Conservation (phyloP, 495 filamentous ascomycete genomes). For the Lophiotrema nucula region DNA sequence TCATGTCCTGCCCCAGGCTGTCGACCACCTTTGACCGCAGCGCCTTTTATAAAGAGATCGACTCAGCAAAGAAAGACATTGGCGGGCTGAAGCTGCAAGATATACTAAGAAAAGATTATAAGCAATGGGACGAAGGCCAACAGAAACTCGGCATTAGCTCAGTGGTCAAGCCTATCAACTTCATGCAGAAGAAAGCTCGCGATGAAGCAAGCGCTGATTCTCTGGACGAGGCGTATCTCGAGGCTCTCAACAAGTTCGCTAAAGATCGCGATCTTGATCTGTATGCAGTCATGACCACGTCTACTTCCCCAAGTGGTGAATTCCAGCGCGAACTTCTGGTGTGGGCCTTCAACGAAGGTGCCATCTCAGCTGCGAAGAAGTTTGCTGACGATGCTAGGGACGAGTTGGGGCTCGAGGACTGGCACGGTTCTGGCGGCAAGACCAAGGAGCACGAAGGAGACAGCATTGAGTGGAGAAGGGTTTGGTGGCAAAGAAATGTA, state of each 20-base stretch:
- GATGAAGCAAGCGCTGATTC: conserved; percentile 39
- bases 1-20: conserved; percentile 42
- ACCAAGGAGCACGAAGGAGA: conserved; percentile 6
- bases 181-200: conserved; percentile 58
- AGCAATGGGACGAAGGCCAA: conserved; percentile 70
- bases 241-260: conserved; percentile 55
- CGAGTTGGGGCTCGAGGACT: conserved; percentile 57
- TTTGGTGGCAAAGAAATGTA: conserved; percentile 59
- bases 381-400: conserved; percentile 53
- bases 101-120: conserved; percentile 86
- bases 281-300: conserved; percentile 73
- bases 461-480: conserved; percentile 24
- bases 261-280: conserved; percentile 60
- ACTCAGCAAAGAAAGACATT: conserved; percentile 69
- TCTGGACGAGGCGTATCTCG: conserved; percentile 46
- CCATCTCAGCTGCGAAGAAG: conserved; percentile 47
- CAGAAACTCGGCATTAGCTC: conserved; percentile 71
- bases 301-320: conserved; percentile 47
- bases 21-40: conserved; percentile 52
- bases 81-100: conserved; percentile 66
- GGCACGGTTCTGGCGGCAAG: conserved; percentile 40
- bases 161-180: conserved; percentile 65
- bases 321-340: conserved; percentile 77
- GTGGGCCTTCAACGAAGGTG: conserved; percentile 53
- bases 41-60: conserved; percentile 62